Evolutionary conservation across 176 grass and related monocot genomes (phyloP).

Genomic region (Carex kokanica): DNA sequence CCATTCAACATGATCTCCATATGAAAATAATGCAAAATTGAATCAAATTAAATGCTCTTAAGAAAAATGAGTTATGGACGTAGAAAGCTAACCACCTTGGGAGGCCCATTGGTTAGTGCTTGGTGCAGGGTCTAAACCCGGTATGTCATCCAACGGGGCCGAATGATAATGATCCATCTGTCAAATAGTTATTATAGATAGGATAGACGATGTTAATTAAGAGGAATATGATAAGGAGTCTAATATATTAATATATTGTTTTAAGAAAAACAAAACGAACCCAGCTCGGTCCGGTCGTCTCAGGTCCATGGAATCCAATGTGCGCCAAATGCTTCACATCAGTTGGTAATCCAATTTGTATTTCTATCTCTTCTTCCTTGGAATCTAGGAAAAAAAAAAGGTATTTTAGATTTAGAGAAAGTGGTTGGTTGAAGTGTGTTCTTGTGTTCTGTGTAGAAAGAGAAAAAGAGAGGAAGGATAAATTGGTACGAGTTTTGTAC

Average conservation of each 20-base stretch:
- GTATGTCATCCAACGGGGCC: constrained; percentile 47
- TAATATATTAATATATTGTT: not conserved
- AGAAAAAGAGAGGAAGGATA: not conserved
- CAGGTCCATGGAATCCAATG: constrained; percentile 68
- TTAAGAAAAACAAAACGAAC: constrained; percentile 31
- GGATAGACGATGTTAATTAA: not conserved
- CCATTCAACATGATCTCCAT: no score
- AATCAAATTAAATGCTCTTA: not conserved
- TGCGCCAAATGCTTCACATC: constrained; percentile 94
- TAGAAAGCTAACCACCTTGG: constrained; percentile 43
- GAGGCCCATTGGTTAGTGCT: constrained; percentile 60
- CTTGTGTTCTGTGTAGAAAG: not conserved
- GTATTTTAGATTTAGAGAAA: not conserved
- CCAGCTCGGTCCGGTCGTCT: constrained; percentile 40
- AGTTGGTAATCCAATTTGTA: constrained; percentile 86
- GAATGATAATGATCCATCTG: constrained; percentile 95
- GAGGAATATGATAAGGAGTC: not conserved
- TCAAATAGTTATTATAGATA: constrained; percentile 9
- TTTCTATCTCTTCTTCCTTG: constrained; percentile 40
- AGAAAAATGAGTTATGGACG: not conserved
- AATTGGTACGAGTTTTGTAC: constrained; percentile 30
- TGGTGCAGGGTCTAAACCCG: constrained; percentile 2
- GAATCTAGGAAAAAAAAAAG: constrained; percentile 27
- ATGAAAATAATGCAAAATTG: not conserved
- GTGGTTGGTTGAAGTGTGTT: not conserved